Evolutionary conservation across 1,139 yeast genomes (phyloP), one percentile per base, ranked within the genome.

Genomic region (Candida tropicalis): DNA sequence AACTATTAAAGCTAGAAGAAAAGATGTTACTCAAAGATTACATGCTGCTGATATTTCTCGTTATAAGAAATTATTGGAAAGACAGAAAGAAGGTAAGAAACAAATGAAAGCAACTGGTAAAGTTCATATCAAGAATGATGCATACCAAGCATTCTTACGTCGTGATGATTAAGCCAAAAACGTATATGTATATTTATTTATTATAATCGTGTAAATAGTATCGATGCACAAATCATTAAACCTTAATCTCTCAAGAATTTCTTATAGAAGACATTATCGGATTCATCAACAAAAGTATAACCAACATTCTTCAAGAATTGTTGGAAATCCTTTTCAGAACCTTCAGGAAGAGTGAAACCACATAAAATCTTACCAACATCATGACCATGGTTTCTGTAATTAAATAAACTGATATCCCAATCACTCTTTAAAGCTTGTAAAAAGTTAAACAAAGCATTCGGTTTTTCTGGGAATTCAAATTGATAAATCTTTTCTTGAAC

Each of bases 401-500:
- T 97, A 81, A 93, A 93, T 55, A 93, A 70, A 3, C 97, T 86
- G 47, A 95, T 81, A 60, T 91, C 93, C 98, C 98, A 93, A 46
- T 84, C 82, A 28, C 78, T 75, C 57, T 84, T 81, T 58, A 93
- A 68, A 13, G 85, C 77, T 37, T 77, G 77, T 56, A 93, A 75
- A 66, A 93, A 93, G 47, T 79, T 84, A 41, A 85, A 80, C 56
- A 93, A 74, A 0, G 99, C 98, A 35, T 97, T 96, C 1, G 98
- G 98, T 57, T 95, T 83, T 62, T 93, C 99, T 10, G 99, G 99
- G 73, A 93, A 95, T 65, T 90, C 97, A 58, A 93, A 93, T 43
- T 87, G 79, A 54, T 83, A 81, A 37, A 93, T 67, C 55, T 85
- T 81, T 65, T 93, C 99, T 51, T 87, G 75, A 24, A 78, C 72